Evolutionary conservation across 225 moss, liverwort and hornwort genomes (phyloP).

Genomic region (Neckera pumila): DNA sequence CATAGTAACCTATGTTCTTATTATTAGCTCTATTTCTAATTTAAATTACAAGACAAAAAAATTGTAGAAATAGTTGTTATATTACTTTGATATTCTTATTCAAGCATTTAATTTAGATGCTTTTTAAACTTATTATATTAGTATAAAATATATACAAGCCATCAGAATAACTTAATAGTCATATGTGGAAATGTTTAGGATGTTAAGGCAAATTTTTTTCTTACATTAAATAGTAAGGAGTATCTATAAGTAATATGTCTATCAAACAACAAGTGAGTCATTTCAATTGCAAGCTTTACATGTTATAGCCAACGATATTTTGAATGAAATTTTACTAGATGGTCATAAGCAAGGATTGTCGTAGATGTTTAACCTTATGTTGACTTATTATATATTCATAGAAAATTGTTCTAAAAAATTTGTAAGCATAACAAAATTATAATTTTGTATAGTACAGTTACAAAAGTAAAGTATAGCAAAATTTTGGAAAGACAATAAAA

Average conservation of each 20-base stretch:
- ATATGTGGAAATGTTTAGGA: neutral
- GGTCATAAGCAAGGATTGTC: neutral
- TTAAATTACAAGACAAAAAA: too few relatives aligned
- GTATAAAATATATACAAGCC: neutral
- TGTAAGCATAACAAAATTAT: neutral
- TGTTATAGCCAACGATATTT: neutral
- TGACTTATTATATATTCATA: neutral
- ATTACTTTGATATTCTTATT: too few relatives aligned
- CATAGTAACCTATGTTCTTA: neutral
- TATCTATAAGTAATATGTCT: too few relatives aligned
- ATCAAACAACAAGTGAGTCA: fast-evolving
- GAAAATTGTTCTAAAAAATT: fast-evolving
- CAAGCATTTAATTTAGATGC: neutral
- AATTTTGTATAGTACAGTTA: neutral
- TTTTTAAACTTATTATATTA: too few relatives aligned
- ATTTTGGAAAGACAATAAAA: neutral
- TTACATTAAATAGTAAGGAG: neutral
- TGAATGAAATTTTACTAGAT: neutral
- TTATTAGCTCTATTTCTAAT: fast-evolving
- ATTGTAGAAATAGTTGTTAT: neutral
- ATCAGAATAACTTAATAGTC: neutral
- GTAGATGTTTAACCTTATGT: neutral
- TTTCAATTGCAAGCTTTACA: neutral
- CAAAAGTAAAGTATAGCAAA: neutral
- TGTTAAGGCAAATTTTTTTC: too few relatives aligned